Evolutionary conservation across 352 stramenopile genomes (phyloP), one percentile per base, ranked within the genome.

Genomic region (Phytopythium aichiense): DNA sequence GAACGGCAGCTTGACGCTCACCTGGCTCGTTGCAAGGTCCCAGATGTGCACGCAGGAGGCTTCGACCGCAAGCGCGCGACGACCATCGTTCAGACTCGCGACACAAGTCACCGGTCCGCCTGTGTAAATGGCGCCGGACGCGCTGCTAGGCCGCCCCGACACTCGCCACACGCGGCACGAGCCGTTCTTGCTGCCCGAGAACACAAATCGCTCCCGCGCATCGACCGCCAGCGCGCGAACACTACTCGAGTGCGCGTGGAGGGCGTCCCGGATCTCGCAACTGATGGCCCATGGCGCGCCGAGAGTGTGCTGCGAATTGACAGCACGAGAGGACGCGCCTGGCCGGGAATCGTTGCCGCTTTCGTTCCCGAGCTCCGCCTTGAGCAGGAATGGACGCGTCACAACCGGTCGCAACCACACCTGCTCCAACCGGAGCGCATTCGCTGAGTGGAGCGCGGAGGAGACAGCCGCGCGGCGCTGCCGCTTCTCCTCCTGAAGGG

Each of bases 121-220:
- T 6, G 68, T 65, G 49, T 80, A 66, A 15, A 84, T 59, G 0
- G 65, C 67, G 2, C 64, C 62, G 6, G 64, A 58, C 1, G 71
- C 40, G 15, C 66, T 38, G 20, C 59, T 72, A 1, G 83, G 83
- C 33, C 88, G 81, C 18, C 60, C 74, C 7, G 77, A 68, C 12
- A 92, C 71, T n/a, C 81, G 66, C 84, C 84, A 92, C 9, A 77
- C 76, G 7, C 84, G 77, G 50, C 84, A 91, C 2, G 79, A 86
- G n/a, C 81, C 81, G 23, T 86, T 84, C 48, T 87, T 88, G 51
- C 78, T 91, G n/a, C 77, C 84, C 1, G 84, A 86, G 50, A 91
- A 64, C 9, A 87, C 59, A 22, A 92, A 33, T 13, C 87, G 71
- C 65, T 92, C 79, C n/a, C 87, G 68, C 8, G 63, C 43, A 33